Evolutionary conservation across 2,329 filamentous ascomycete genomes (phyloP), one percentile per base, ranked within the genome.

Genomic region (Pezicula carpinea): DNA sequence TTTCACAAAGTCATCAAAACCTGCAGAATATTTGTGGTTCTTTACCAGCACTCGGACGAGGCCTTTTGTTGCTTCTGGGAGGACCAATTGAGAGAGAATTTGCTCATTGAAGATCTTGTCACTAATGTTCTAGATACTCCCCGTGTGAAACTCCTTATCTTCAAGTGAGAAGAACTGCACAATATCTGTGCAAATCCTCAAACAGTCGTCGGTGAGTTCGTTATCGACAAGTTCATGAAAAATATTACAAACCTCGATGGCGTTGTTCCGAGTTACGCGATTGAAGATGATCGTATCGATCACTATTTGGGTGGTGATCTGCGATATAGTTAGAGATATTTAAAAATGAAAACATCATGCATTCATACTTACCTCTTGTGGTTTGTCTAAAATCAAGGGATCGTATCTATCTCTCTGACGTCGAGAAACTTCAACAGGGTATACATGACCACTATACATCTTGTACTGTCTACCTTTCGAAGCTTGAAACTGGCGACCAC

Each of bases 1-100:
- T 33, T 43, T 43, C 11, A 43, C 40, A 19, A 43, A 43, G 19
- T 43, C 40, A 17, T 43, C 40, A 21, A 43, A 43, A 7, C 17
- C 40, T 33, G 3, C 17, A 8, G 23, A 13, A 15, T 29, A 33
- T 18, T n/a, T 34, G 21, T 43, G 40, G 17, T 33, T 43, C 17
- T 19, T 32, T 3, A 43, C 26, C 7, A 43, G 21, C 15, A 34
- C 15, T 7, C 23, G 26, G 17, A 43, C 26, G 13, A 34, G 17
- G 10, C 11, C 23, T 17, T 43, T 43, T n/a, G 40, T 43, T 8
- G 26, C 7, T 29, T 34, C n/a, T 3, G 40, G 40, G 33, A 43
- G 40, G 13, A 43, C 40, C 10, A 34, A n/a, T 17, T 43, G 40
- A 19, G 29, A 33, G 14, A 43, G 33, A 21, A 33, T 19, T 11